A percentile compares a stretch with the other conserved stretches of the same genome.
Evolutionary conservation across 352 stramenopile genomes (phyloP).

Genomic region (Thalassiosira livingstoniorum): DNA sequence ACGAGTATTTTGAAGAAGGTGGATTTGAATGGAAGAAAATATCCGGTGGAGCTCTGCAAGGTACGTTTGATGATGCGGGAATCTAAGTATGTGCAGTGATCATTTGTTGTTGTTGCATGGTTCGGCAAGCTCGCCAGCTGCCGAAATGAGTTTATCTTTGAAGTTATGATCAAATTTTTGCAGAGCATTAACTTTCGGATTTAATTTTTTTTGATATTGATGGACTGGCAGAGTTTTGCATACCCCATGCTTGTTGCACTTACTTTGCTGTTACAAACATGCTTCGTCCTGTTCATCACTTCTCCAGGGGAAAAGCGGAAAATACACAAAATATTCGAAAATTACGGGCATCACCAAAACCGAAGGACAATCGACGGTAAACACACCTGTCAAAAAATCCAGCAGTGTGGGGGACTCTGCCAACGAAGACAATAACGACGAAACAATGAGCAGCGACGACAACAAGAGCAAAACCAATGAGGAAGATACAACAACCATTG

Average conservation of each 20-base stretch:
- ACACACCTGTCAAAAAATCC: slow-evolving; percentile 29
- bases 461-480: slow-evolving; percentile 15
- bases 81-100: not conserved
- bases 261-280: too few species aligned
- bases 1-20: slow-evolving; percentile 92
- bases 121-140: too few species aligned
- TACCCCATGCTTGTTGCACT: too few species aligned
- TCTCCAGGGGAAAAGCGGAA: slow-evolving; percentile 70
- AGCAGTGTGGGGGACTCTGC: slow-evolving; percentile 6
- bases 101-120: too few species aligned
- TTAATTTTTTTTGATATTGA: too few species aligned
- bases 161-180: too few species aligned
- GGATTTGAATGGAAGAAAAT: slow-evolving; percentile 82
- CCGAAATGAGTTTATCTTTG: too few species aligned
- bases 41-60: slow-evolving; percentile 84
- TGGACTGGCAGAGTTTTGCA: too few species aligned
- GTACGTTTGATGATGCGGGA: slow-evolving; percentile 25
- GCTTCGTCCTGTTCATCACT: slow-evolving; percentile 4
- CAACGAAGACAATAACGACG: slow-evolving; percentile 2
- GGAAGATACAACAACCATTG: slow-evolving; percentile 47
- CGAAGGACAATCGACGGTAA: slow-evolving; percentile 71
- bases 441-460: too few species aligned
- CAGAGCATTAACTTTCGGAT: too few species aligned
- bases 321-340: slow-evolving; percentile 82
- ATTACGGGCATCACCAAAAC: slow-evolving; percentile 76